Evolutionary conservation across 2,329 filamentous ascomycete genomes (phyloP).

Genomic region (Phoma sp.): DNA sequence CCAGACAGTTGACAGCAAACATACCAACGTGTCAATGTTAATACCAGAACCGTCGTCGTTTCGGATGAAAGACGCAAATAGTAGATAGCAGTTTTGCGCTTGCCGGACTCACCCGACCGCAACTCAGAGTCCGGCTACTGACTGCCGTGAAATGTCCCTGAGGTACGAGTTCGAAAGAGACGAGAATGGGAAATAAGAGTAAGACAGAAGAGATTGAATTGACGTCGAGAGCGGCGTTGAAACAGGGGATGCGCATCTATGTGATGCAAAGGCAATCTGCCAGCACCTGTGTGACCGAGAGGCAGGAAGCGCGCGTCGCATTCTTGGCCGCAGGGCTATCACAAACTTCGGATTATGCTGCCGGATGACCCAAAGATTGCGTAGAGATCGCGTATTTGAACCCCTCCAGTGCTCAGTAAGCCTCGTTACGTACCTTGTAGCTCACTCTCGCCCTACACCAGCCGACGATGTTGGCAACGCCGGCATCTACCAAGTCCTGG

Average conservation of each 20-base stretch:
- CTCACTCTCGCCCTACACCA: constrained; percentile 46
- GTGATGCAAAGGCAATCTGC: constrained; percentile 23
- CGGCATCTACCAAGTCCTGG: constrained; percentile 44
- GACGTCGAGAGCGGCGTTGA: constrained; percentile 7
- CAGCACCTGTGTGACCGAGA: constrained; percentile 7
- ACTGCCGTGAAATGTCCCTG: neutral
- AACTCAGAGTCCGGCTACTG: neutral
- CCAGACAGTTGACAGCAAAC: constrained; percentile 18
- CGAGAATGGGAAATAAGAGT: constrained; percentile 3
- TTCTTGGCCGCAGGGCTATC: constrained; percentile 8
- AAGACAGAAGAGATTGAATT: constrained; percentile 13
- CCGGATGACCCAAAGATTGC: neutral
- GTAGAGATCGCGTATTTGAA: neutral
- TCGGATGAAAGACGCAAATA: constrained; percentile 20
- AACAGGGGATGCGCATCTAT: constrained; percentile 11
- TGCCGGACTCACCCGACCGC: neutral
- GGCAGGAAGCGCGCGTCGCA: constrained; percentile 5
- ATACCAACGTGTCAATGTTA: constrained; percentile 13
- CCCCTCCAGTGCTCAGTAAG: constrained; percentile 14
- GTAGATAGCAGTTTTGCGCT: neutral
- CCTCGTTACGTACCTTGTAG: constrained; percentile 50
- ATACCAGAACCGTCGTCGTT: constrained; percentile 22
- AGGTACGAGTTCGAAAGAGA: neutral
- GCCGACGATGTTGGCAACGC: constrained; percentile 41
- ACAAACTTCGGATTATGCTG: constrained; percentile 1